A percentile compares a stretch with the other conserved stretches of the same genome.
Conservation (phyloP, 495 filamentous ascomycete species). For the Cladorrhinum samala region DNA sequence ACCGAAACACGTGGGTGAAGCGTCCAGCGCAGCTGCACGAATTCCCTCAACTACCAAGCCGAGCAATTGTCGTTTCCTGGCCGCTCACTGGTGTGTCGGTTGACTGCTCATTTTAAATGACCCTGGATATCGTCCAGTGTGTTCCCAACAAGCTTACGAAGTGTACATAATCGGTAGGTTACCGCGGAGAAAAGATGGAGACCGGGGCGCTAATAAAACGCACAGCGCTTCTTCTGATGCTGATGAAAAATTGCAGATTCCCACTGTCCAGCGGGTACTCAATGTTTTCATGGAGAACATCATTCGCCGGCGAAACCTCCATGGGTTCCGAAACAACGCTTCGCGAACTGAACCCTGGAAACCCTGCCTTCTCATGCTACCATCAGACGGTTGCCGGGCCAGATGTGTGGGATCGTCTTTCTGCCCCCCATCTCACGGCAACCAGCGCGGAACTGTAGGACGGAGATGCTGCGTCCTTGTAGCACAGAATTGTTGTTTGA, state of each 20-base stretch:
- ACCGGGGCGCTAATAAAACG: not conserved
- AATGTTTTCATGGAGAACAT: not conserved
- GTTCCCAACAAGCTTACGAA: too few species aligned
- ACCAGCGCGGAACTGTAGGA: not conserved
- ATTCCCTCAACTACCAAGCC: constrained; percentile 3
- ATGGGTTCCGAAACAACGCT: constrained; percentile 1
- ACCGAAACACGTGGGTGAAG: constrained; percentile 16
- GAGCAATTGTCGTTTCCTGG: constrained; percentile 6
- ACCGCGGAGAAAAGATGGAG: not conserved
- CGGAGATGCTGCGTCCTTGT: not conserved
- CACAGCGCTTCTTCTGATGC: too few species aligned
- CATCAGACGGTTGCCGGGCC: not conserved
- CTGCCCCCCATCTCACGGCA: not conserved
- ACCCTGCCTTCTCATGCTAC: not conserved
- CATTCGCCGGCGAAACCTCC: not conserved
- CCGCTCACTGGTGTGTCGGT: not conserved
- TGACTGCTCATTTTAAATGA: not conserved
- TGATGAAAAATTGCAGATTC: not conserved
- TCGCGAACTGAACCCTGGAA: not conserved
- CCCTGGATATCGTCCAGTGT: too few species aligned
- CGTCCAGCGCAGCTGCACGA: constrained; percentile 7
- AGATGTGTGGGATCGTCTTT: not conserved
- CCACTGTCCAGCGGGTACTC: not conserved
- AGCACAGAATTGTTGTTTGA: not conserved
- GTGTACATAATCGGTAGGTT: too few species aligned